phyloP scores from a whole-genome alignment of 768 basidiomycete genomes.

The Pisolithus tinctorius region DNA sequence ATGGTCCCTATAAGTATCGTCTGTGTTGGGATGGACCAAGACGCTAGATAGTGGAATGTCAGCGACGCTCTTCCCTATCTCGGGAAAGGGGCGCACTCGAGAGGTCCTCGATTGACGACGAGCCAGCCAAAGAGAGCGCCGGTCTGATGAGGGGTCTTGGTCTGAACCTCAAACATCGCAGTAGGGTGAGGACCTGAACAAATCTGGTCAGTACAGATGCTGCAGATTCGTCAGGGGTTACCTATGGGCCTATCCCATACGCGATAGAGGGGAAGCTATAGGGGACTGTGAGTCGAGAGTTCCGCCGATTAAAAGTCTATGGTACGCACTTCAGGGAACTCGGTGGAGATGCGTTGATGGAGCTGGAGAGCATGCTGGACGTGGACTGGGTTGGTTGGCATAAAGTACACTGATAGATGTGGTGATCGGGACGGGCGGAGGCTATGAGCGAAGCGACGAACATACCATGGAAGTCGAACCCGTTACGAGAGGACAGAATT shows the following conservation, averaged over 20 bases:
- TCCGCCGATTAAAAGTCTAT: neutral
- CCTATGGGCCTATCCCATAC: slow-evolving; percentile 61
- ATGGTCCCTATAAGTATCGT: slow-evolving; percentile 49
- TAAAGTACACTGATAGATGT: slow-evolving; percentile 51
- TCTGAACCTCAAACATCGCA: slow-evolving; percentile 69
- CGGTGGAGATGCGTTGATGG: slow-evolving; percentile 51
- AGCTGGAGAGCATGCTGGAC: slow-evolving; percentile 45
- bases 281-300: neutral
- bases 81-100: slow-evolving; percentile 46
- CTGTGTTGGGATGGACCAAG: slow-evolving; percentile 66
- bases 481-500: slow-evolving; percentile 46
- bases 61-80: neutral
- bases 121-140: slow-evolving; percentile 66
- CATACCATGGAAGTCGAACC: slow-evolving; percentile 72
- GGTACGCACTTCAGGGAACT: slow-evolving; percentile 57
- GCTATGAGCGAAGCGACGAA: neutral
- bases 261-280: slow-evolving; percentile 52
- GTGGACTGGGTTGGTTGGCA: slow-evolving; percentile 38
- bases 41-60: slow-evolving; percentile 34
- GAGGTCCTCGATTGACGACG: slow-evolving; percentile 59
- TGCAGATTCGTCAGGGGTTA: slow-evolving; percentile 18
- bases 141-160: slow-evolving; percentile 59
- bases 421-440: neutral
- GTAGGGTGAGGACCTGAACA: slow-evolving; percentile 56
- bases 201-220: neutral